Conservation (phyloP, 176 grass and related monocot species). For the Bolboschoenus planiculmis region DNA sequence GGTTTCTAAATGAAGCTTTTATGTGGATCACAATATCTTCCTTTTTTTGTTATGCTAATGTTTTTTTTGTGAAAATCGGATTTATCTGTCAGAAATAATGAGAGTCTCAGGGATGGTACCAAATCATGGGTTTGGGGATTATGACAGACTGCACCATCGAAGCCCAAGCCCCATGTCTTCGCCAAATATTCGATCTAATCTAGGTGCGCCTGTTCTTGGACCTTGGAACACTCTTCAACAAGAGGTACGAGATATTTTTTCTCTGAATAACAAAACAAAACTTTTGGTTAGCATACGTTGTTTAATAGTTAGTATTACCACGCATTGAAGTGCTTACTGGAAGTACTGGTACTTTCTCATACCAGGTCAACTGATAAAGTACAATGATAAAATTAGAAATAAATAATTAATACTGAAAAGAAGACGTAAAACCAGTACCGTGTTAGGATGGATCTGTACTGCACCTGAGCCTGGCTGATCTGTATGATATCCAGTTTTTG, state of each 20-base stretch:
- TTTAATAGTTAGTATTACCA: background rate
- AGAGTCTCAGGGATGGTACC: constrained; percentile 35
- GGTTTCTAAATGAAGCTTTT: background rate
- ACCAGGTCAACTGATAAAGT: background rate
- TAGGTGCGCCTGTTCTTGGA: constrained; percentile 22
- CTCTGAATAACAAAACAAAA: background rate
- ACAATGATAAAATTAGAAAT: background rate
- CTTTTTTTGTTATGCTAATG: background rate
- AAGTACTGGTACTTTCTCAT: background rate
- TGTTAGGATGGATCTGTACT: background rate
- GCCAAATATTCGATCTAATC: constrained; percentile 32
- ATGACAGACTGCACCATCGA: constrained; percentile 30
- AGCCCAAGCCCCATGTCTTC: constrained; percentile 55
- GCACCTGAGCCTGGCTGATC: background rate
- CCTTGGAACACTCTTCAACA: constrained; percentile 29
- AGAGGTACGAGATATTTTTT: constrained; percentile 20
- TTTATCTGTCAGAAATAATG: constrained; percentile 36
- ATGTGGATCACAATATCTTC: background rate
- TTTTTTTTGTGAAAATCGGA: background rate
- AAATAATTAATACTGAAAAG: background rate
- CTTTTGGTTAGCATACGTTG: background rate
- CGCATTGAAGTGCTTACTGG: background rate
- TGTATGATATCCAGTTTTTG: background rate
- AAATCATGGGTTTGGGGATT: constrained; percentile 43
- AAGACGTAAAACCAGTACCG: background rate